A percentile compares a stretch with the other conserved stretches of the same genome.
These are phyloP conservation scores for Malus hybrid DNA, from an alignment of 331 rosid species.

Conservation along the genomic window DNA sequence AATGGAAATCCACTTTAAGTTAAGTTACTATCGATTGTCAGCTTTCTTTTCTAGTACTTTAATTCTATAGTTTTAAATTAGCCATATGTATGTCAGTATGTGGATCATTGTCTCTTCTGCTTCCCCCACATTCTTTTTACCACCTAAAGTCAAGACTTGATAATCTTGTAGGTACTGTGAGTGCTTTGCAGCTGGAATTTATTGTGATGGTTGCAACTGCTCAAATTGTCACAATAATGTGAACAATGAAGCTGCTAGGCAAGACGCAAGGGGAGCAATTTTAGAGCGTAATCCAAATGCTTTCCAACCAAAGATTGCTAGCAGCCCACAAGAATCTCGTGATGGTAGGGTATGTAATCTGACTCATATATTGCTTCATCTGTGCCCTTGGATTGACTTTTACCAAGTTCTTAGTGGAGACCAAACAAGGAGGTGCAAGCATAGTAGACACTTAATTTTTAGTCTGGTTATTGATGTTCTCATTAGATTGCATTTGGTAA, in stretches of 20 bases:
- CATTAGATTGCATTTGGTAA: constrained; percentile 13
- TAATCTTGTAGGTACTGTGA: constrained; percentile 63
- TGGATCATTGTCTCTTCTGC: neutral
- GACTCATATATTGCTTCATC: constrained; percentile 1
- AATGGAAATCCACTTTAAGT: no score
- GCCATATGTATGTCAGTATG: neutral
- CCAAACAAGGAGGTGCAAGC: constrained; percentile 1
- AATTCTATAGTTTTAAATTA: neutral
- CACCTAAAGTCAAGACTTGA: constrained; percentile 8
- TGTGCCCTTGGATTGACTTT: neutral
- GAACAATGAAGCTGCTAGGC: constrained; percentile 60
- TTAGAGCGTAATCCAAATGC: constrained; percentile 81
- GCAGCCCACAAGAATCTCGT: constrained; percentile 53
- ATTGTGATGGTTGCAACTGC: constrained; percentile 71
- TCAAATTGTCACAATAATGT: constrained; percentile 57
- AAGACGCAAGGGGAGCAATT: constrained; percentile 51
- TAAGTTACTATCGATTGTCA: no score
- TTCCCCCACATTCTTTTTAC: neutral
- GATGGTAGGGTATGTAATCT: constrained; percentile 39
- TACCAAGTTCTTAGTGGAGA: neutral
- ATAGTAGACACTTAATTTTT: neutral
- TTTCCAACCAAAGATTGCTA: constrained; percentile 67
- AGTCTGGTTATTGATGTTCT: neutral
- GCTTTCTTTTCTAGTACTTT: no score
- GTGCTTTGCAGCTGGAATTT: constrained; percentile 72